These are phyloP conservation scores for Nothophoma quercina DNA, from an alignment of 2,329 filamentous ascomycete species.

Conservation along the genomic window DNA sequence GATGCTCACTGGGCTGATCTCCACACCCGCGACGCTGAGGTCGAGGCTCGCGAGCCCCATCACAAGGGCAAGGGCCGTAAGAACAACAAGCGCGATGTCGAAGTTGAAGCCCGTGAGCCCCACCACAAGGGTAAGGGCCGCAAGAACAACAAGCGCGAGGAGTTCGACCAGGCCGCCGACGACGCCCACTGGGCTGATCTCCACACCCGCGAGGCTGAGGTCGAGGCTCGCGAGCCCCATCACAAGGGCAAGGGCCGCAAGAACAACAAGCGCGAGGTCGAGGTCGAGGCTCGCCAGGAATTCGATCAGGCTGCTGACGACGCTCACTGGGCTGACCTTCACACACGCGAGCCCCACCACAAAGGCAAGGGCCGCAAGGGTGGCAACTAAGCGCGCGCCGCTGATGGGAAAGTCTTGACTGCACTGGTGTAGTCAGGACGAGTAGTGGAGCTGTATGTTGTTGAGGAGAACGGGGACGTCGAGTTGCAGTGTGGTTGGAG, in stretches of 20 bases:
- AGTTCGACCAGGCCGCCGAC: constrained; percentile 18
- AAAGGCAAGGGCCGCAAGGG: constrained; percentile 21
- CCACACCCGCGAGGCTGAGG: constrained; percentile 11
- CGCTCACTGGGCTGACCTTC: constrained; percentile 13
- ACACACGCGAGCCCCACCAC: constrained; percentile 20
- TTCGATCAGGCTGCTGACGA: constrained; percentile 20
- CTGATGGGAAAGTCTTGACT: not conserved
- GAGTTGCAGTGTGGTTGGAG: not conserved
- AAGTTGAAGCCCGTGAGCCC: constrained; percentile 2
- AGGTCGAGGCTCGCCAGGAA: constrained; percentile 4
- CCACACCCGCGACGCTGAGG: constrained; percentile 9
- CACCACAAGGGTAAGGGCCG: constrained; percentile 21
- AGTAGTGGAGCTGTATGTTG: not conserved
- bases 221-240: constrained; percentile 26
- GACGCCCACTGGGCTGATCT: constrained; percentile 17
- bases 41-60: constrained; percentile 18
- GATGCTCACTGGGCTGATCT: constrained; percentile 15
- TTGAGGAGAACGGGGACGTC: not conserved
- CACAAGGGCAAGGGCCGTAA: constrained; percentile 22
- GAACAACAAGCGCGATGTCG: not conserved
- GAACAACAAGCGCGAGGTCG: constrained; percentile 1
- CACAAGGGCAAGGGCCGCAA: constrained; percentile 26
- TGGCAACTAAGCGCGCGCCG: not conserved
- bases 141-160: constrained; percentile 21
- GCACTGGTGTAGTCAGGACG: constrained; percentile 10